Evolutionary conservation across 495 filamentous ascomycete species (phyloP).

Genomic region (Neurospora africana): DNA sequence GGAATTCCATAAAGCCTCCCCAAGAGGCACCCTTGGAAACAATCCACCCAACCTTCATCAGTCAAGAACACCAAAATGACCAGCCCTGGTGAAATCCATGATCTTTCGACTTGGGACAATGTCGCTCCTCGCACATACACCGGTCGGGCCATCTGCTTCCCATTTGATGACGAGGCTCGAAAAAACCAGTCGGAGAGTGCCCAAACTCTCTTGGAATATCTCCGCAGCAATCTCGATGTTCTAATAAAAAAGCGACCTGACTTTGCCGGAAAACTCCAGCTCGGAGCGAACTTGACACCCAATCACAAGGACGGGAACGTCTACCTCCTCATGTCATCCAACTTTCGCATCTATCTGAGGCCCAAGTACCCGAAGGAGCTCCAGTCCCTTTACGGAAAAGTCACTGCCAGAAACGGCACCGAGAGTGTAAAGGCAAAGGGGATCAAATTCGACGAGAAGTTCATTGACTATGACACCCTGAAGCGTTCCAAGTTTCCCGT

Average conservation of each 20-base stretch:
- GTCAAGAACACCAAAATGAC: not conserved
- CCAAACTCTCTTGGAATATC: not conserved
- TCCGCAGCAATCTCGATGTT: conserved; percentile 15
- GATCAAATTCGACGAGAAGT: conserved; percentile 1
- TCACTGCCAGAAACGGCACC: not conserved
- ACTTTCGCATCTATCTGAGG: not conserved
- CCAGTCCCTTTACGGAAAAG: not conserved
- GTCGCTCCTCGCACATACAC: conserved; percentile 24
- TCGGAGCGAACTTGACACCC: conserved; percentile 4
- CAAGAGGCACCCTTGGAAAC: not conserved
- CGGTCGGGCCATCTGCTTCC: conserved; percentile 25
- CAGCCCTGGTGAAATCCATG: not conserved
- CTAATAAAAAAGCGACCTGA: conserved; percentile 19
- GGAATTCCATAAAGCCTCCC: not conserved
- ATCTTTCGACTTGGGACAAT: conserved; percentile 25
- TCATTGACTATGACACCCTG: conserved; percentile 14
- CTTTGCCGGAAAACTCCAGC: conserved; percentile 24
- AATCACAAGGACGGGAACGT: not conserved
- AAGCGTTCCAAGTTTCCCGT: conserved; percentile 21
- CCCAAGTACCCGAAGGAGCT: not conserved
- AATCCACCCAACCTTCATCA: not conserved
- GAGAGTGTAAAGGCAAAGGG: not conserved
- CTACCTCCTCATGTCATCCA: not conserved
- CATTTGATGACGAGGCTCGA: conserved; percentile 15
- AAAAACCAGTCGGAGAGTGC: conserved; percentile 11